These are phyloP conservation scores for Fusarium longipes DNA, from an alignment of 2,329 filamentous ascomycete species.

Conservation along the genomic window DNA sequence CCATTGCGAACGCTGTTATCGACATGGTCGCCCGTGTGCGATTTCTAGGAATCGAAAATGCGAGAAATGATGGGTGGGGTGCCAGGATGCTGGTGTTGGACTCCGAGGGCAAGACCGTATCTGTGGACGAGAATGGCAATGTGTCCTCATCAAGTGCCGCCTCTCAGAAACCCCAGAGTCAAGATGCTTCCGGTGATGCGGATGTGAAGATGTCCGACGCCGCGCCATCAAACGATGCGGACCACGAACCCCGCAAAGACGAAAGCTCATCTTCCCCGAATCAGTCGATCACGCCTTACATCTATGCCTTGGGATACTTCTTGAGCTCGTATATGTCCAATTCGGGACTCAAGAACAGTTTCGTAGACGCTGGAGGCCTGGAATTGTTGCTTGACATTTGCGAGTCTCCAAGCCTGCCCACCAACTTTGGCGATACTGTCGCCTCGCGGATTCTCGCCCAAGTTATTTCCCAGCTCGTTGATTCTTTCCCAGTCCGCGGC, in stretches of 20 bases:
- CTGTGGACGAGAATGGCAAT: conserved; percentile 64
- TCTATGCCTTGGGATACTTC: conserved; percentile 82
- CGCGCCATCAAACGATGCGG: conserved; percentile 38
- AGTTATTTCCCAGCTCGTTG: conserved; percentile 81
- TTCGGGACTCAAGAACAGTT: conserved; percentile 74
- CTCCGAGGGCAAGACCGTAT: conserved; percentile 63
- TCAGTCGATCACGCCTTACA: conserved; percentile 70
- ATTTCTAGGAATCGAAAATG: conserved; percentile 77
- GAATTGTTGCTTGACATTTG: conserved; percentile 87
- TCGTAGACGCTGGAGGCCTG: conserved; percentile 82
- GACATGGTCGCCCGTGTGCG: conserved; percentile 88
- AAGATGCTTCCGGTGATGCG: conserved; percentile 50
- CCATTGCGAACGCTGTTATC: conserved; percentile 86
- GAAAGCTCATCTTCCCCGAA: conserved; percentile 42
- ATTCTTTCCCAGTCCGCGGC: conserved; percentile 82
- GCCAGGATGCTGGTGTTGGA: conserved; percentile 78
- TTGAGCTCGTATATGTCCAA: conserved; percentile 80
- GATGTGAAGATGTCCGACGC: conserved; percentile 77
- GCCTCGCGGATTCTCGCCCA: conserved; percentile 77
- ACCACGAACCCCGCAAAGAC: conserved; percentile 27
- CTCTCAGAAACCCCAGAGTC: conserved; percentile 55
- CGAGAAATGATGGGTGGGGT: conserved; percentile 76
- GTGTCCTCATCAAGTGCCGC: conserved; percentile 46
- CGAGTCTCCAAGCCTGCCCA: conserved; percentile 82
- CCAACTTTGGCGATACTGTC: conserved; percentile 66